Conservation (phyloP, 805 yeast genomes). For the Wickerhamiella parazyma region DNA sequence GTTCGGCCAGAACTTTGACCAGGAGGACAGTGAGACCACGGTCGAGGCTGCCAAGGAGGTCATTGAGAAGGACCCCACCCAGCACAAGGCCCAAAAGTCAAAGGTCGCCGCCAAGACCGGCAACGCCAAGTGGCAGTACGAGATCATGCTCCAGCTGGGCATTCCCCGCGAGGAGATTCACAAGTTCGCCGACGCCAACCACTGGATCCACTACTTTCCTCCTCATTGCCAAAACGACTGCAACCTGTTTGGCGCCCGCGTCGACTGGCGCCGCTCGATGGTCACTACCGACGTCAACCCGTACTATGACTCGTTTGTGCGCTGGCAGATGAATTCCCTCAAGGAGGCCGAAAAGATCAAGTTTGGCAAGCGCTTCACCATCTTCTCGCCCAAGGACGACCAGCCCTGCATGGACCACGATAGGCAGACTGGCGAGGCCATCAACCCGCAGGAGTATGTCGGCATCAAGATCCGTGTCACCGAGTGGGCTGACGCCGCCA, state of each 20-base stretch:
- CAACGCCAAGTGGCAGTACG: constrained; percentile 85
- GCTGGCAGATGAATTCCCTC: constrained; percentile 91
- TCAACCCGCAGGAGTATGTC: constrained; percentile 89
- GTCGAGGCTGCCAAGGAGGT: constrained; percentile 21
- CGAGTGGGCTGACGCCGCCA: constrained; percentile 35
- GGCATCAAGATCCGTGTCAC: constrained; percentile 60
- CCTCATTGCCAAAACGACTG: constrained; percentile 76
- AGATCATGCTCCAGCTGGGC: constrained; percentile 91
- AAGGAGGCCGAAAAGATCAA: constrained; percentile 81
- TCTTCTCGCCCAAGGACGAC: constrained; percentile 94
- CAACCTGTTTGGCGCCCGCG: constrained; percentile 71
- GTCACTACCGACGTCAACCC: constrained; percentile 93
- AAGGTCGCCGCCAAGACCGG: constrained; percentile 93
- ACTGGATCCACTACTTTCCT: constrained; percentile 90
- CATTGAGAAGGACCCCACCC: constrained; percentile 65
- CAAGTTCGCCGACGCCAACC: constrained; percentile 79
- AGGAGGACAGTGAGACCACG: constrained; percentile 30
- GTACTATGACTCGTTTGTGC: constrained; percentile 84
- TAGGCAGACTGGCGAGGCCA: constrained; percentile 94
- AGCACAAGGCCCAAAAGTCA: constrained; percentile 83
- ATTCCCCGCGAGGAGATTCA: constrained; percentile 69
- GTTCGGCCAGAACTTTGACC: constrained; percentile 67
- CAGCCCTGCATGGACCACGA: constrained; percentile 99
- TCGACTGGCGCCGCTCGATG: constrained; percentile 96
- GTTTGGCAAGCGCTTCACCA: constrained; percentile 96